These are phyloP conservation scores for Tolypocladium sp. DNA, from an alignment of 2,329 filamentous ascomycete species.

Conservation along the genomic window DNA sequence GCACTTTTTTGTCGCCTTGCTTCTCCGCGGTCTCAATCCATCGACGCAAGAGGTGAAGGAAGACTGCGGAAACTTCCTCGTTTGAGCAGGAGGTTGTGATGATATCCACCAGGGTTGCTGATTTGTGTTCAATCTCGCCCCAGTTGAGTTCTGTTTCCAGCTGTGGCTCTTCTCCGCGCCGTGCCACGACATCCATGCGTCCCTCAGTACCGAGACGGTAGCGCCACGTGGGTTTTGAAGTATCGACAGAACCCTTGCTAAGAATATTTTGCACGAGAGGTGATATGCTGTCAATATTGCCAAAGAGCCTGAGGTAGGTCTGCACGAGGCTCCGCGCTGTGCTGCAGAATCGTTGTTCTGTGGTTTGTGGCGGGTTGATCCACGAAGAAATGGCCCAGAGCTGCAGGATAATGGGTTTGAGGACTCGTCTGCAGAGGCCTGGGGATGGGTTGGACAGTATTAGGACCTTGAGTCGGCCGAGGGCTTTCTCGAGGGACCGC, in stretches of 20 bases:
- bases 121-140: conserved; percentile 37
- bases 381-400: conserved; percentile 56
- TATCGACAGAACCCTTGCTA: conserved; percentile 37
- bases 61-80: conserved; percentile 50
- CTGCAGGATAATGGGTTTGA: conserved; percentile 48
- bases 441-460: conserved; percentile 57
- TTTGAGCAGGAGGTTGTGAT: conserved; percentile 41
- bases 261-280: conserved; percentile 44
- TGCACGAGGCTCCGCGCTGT: conserved; percentile 42
- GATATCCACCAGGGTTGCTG: conserved; percentile 37
- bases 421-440: conserved; percentile 51
- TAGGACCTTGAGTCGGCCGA: conserved; percentile 47
- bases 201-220: conserved; percentile 37
- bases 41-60: conserved; percentile 47
- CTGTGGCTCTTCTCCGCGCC: conserved; percentile 9
- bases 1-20: conserved; percentile 13
- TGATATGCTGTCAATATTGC: conserved; percentile 38
- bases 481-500: conserved; percentile 35
- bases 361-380: conserved; percentile 20
- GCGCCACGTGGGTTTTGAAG: conserved; percentile 35
- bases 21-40: conserved; percentile 38
- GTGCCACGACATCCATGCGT: conserved; percentile 40
- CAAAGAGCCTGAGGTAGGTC: conserved; percentile 48
- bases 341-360: conserved; percentile 29
- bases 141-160: conserved; percentile 24